phyloP scores from a whole-genome alignment of 75 land plant genomes.

The Sequoia sempervirens region DNA sequence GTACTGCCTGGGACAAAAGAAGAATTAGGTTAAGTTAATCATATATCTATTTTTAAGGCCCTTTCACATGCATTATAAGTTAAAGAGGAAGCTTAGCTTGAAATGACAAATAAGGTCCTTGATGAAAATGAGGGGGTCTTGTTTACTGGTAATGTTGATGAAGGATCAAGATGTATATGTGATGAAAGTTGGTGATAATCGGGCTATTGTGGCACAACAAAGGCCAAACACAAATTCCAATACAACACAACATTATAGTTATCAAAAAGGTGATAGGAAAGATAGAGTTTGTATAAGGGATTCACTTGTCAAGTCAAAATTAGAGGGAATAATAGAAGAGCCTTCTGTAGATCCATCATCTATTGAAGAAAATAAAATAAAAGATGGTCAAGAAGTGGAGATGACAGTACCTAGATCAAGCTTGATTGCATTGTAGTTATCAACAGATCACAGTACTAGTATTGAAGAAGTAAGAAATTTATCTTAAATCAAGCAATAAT shows the following conservation, averaged over 20 bases:
- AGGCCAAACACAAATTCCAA: conserved; percentile 14
- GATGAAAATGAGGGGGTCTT: conserved; percentile 92
- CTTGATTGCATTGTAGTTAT: conserved; percentile 78
- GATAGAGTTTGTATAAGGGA: conserved; percentile 9
- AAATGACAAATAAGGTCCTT: conserved; percentile 79
- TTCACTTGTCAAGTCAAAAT: conserved; percentile 22
- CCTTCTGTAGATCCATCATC: conserved; percentile 26
- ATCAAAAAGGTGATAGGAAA: not conserved
- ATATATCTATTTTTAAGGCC: conserved; percentile 66
- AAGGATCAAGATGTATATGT: conserved; percentile 98
- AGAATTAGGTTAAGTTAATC: conserved; percentile 50
- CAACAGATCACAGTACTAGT: conserved; percentile 93
- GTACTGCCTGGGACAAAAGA: too few species aligned
- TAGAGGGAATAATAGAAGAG: conserved; percentile 69
- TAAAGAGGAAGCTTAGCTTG: conserved; percentile 81
- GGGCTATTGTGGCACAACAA: conserved; percentile 88
- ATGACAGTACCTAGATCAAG: conserved; percentile 29
- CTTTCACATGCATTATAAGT: conserved; percentile 65
- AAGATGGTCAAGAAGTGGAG: conserved; percentile 13
- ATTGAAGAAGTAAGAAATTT: conserved; percentile 69
- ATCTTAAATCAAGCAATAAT: not conserved
- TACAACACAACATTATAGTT: not conserved
- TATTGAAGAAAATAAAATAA: conserved; percentile 17
- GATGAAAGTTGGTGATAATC: conserved; percentile 97
- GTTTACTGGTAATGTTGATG: conserved; percentile 88